phyloP scores from a whole-genome alignment of 176 grass and related monocot species.

The Urochloa ruziziensis region DNA sequence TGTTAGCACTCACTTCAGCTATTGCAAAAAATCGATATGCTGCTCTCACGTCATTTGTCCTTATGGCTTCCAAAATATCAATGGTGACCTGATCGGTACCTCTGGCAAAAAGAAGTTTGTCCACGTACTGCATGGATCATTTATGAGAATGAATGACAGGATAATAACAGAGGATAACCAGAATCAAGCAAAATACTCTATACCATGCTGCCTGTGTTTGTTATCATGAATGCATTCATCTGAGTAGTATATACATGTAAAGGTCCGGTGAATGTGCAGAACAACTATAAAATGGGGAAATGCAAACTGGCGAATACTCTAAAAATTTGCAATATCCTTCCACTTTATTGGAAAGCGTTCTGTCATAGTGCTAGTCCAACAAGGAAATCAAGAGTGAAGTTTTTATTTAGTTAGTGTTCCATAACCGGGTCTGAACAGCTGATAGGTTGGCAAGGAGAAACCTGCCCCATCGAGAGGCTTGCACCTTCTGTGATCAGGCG shows the following conservation, averaged over 20 bases:
- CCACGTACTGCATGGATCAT: constrained; percentile 75
- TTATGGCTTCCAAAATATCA: constrained; percentile 80
- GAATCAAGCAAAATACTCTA: constrained; percentile 4
- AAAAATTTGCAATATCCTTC: neutral
- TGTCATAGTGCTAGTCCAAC: neutral
- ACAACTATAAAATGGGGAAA: neutral
- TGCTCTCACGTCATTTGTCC: constrained; percentile 64
- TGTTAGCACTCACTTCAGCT: constrained; percentile 56
- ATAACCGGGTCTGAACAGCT: too few species aligned
- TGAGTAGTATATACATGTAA: neutral
- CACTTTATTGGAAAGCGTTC: neutral
- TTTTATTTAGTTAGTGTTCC: too few species aligned
- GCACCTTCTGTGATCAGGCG: too few species aligned
- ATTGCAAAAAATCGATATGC: constrained; percentile 69
- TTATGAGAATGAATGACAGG: constrained; percentile 10
- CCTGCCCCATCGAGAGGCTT: too few species aligned
- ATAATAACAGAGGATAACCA: neutral
- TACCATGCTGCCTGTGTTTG: neutral
- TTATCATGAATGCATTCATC: neutral
- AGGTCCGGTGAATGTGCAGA: neutral
- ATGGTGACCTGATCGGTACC: constrained; percentile 42
- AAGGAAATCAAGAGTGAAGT: neutral
- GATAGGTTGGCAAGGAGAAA: too few species aligned
- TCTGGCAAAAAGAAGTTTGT: constrained; percentile 74
- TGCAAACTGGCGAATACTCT: neutral